Evolutionary conservation across 1,139 yeast species (phyloP).

Genomic region (Geotrichum bryndzae): DNA sequence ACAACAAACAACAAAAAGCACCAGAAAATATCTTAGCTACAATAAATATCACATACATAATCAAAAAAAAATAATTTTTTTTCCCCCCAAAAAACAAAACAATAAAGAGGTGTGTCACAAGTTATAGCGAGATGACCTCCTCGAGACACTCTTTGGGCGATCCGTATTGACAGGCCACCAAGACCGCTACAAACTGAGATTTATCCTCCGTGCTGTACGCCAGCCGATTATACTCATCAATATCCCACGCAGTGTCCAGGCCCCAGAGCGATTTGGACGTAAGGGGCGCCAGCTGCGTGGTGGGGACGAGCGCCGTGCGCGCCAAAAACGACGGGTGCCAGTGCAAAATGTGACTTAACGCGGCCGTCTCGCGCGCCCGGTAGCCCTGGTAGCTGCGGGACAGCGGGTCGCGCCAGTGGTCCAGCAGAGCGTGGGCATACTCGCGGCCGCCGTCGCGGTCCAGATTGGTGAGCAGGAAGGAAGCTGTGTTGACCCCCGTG

Average conservation of each 20-base stretch:
- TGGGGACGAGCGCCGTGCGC: slow-evolving; percentile 65
- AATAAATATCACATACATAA: background rate
- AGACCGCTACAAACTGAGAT: background rate
- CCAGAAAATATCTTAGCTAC: no score
- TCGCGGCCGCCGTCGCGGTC: background rate
- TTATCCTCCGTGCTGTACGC: background rate
- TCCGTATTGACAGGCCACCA: background rate
- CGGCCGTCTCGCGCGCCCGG: slow-evolving; percentile 50
- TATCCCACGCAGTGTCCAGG: background rate
- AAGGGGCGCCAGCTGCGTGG: slow-evolving; percentile 47
- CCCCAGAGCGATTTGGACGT: background rate
- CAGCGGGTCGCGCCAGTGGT: slow-evolving; percentile 68
- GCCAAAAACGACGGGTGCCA: slow-evolving; percentile 86
- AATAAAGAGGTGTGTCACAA: background rate
- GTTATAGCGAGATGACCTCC: background rate
- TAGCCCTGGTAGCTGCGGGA: slow-evolving; percentile 61
- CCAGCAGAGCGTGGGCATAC: slow-evolving; percentile 60
- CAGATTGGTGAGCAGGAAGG: slow-evolving; percentile 60
- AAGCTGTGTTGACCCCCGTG: slow-evolving; percentile 54
- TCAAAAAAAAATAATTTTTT: background rate
- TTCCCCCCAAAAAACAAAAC: no score
- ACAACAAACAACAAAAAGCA: no score
- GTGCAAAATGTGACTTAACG: slow-evolving; percentile 75
- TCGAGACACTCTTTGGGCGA: slow-evolving; percentile 3
- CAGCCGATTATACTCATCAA: background rate